Percentiles rank a stretch among this genome's conserved stretches.
These are phyloP conservation scores for Liriodendron chinense DNA, from an alignment of 164 flowering plant genomes.

Conservation along the genomic window DNA sequence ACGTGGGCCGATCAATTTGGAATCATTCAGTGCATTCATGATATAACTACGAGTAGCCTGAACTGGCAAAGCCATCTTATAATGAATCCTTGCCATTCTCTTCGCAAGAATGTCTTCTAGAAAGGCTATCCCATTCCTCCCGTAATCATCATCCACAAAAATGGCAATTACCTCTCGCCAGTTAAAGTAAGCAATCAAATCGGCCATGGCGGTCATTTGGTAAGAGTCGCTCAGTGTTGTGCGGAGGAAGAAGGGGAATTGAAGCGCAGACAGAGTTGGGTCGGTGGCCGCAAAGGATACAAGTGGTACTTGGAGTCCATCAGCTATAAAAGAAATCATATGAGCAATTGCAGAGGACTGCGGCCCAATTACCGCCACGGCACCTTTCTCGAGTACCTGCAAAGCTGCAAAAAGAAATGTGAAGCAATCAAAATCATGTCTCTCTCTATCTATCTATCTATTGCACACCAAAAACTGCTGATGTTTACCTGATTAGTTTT, in stretches of 20 bases:
- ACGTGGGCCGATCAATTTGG: conserved; percentile 48
- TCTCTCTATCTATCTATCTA: neutral
- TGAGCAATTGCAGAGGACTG: conserved; percentile 82
- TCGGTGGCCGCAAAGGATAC: conserved; percentile 81
- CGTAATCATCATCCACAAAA: conserved; percentile 65
- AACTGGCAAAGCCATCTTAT: conserved; percentile 44
- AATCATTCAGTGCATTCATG: conserved; percentile 31
- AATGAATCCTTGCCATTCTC: conserved; percentile 31
- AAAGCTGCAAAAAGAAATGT: conserved; percentile 46
- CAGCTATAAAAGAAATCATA: conserved; percentile 53
- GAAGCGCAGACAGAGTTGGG: conserved; percentile 77
- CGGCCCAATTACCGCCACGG: conserved; percentile 78
- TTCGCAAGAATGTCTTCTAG: conserved; percentile 53
- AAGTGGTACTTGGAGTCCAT: conserved; percentile 72
- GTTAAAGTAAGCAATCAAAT: conserved; percentile 46
- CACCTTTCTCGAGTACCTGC: conserved; percentile 55
- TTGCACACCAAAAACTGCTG: neutral
- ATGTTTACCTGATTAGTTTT: too few relatives aligned
- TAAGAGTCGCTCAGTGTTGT: conserved; percentile 52
- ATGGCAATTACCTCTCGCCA: conserved; percentile 69
- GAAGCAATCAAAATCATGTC: neutral
- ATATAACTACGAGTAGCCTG: conserved; percentile 24
- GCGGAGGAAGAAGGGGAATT: conserved; percentile 68
- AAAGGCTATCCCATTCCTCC: conserved; percentile 64
- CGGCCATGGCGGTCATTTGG: conserved; percentile 84